Percentiles rank a stretch among this genome's conserved stretches.
phyloP scores from a whole-genome alignment of 2,329 filamentous ascomycete species.

The Xylariaceae sp. region DNA sequence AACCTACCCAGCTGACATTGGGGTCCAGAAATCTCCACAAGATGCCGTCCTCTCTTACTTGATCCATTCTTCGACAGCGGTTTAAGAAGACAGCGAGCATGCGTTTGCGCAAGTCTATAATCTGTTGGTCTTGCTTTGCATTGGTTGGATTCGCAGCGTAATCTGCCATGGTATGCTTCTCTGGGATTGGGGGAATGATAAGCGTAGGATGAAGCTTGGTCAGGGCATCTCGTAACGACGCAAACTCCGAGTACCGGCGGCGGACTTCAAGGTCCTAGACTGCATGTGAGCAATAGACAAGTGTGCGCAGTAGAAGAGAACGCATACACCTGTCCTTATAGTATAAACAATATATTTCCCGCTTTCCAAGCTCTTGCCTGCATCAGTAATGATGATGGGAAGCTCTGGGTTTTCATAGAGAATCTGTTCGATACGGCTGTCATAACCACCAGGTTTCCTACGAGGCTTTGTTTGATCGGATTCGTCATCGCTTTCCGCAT shows the following conservation, averaged over 20 bases:
- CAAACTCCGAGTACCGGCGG: constrained; percentile 94
- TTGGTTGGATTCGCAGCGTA: constrained; percentile 98
- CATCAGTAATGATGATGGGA: constrained; percentile 89
- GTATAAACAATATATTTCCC: constrained; percentile 97
- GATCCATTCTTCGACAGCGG: constrained; percentile 89
- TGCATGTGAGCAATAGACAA: constrained; percentile 23
- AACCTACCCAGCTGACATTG: constrained; percentile 92
- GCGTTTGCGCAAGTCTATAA: constrained; percentile 94
- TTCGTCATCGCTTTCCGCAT: constrained; percentile 58
- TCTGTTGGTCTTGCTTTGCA: constrained; percentile 95
- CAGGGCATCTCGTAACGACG: constrained; percentile 85
- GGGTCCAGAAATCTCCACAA: constrained; percentile 98
- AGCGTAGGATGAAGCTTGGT: constrained; percentile 93
- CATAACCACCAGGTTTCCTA: constrained; percentile 84
- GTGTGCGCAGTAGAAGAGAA: not conserved
- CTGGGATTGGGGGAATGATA: constrained; percentile 94
- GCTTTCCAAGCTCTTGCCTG: constrained; percentile 92
- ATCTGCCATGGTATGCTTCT: constrained; percentile 98
- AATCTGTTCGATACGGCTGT: constrained; percentile 96
- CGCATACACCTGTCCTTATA: constrained; percentile 85
- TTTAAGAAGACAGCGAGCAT: constrained; percentile 98
- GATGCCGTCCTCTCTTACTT: constrained; percentile 89
- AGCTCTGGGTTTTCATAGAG: constrained; percentile 93
- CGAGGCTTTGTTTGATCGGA: constrained; percentile 58
- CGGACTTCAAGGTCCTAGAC: constrained; percentile 90